Conservation (phyloP, 805 yeast genomes). For the Ogataea ramenticola region DNA sequence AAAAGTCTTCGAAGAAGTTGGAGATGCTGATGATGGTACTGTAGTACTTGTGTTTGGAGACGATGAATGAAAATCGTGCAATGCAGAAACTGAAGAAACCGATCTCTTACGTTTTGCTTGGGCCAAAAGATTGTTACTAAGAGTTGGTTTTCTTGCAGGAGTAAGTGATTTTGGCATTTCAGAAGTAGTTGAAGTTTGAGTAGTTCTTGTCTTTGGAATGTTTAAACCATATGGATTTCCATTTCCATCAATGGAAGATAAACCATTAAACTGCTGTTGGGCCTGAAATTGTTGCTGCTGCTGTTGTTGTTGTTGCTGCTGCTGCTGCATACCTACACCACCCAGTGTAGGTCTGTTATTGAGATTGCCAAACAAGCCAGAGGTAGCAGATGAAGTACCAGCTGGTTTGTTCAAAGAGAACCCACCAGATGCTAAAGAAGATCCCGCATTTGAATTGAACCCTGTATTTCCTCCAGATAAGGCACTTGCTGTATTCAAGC, state of each 20-base stretch:
- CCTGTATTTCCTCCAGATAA: neutral
- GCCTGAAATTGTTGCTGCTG: neutral
- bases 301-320: neutral
- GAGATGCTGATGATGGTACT: neutral
- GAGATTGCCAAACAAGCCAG: neutral
- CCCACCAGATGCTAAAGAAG: neutral
- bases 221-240: constrained; percentile 20
- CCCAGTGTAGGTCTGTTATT: constrained; percentile 1
- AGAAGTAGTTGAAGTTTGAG: constrained; percentile 1
- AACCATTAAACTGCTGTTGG: neutral
- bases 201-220: constrained; percentile 6
- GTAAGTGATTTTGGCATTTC: constrained; percentile 27
- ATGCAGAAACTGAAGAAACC: constrained; percentile 8
- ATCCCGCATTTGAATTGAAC: no score
- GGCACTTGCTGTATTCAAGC: constrained; percentile 15
- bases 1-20: neutral
- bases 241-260: constrained; percentile 2
- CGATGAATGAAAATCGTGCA: constrained; percentile 5
- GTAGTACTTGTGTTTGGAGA: constrained; percentile 1
- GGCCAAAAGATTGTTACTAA: neutral
- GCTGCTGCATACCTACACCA: neutral
- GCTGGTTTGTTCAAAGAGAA: constrained; percentile 7
- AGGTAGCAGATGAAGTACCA: constrained; percentile 3
- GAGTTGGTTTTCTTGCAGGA: constrained; percentile 6
- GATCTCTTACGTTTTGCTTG: constrained; percentile 19